Percentiles rank a stretch among this genome's conserved stretches.
Evolutionary conservation across 1,284 basidiomycete genomes (phyloP).

Genomic region (Caloboletus firmus): DNA sequence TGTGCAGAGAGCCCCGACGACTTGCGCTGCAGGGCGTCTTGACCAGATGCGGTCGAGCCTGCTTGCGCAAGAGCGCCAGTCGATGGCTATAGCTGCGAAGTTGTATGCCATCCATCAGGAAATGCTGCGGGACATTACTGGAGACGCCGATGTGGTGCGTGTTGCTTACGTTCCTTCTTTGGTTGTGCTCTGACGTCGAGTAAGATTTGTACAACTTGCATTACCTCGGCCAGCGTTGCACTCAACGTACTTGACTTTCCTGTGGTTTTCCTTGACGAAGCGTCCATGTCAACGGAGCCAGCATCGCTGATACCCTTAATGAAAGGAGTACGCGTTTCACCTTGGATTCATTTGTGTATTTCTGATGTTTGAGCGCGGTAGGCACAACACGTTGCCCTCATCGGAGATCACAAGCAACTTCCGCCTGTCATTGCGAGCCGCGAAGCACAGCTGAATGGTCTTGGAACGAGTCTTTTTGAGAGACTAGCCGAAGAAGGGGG

Average conservation of each 20-base stretch:
- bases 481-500: constrained; percentile 78
- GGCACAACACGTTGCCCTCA: constrained; percentile 83
- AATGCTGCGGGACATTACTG: constrained; percentile 62
- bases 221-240: constrained; percentile 63
- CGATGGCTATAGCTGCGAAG: constrained; percentile 39
- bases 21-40: constrained; percentile 29
- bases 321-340: constrained; percentile 69
- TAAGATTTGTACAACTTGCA: constrained; percentile 83
- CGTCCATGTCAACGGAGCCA: constrained; percentile 94
- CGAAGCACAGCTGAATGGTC: constrained; percentile 68
- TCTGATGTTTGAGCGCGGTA: constrained; percentile 34
- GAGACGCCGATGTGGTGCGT: constrained; percentile 73
- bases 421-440: constrained; percentile 83
- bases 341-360: constrained; percentile 7
- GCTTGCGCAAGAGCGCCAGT: constrained; percentile 38
- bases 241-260: constrained; percentile 82
- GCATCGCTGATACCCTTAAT: constrained; percentile 83
- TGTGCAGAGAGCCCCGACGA: constrained; percentile 18
- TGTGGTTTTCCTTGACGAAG: constrained; percentile 92
- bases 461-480: constrained; percentile 86
- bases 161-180: neutral
- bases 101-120: constrained; percentile 50
- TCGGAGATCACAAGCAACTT: constrained; percentile 97
- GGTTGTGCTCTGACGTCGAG: constrained; percentile 10
- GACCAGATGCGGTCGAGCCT: constrained; percentile 45